These are phyloP conservation scores for Skeletonema grethae DNA, from an alignment of 108 stramenopile genomes.

Conservation along the genomic window DNA sequence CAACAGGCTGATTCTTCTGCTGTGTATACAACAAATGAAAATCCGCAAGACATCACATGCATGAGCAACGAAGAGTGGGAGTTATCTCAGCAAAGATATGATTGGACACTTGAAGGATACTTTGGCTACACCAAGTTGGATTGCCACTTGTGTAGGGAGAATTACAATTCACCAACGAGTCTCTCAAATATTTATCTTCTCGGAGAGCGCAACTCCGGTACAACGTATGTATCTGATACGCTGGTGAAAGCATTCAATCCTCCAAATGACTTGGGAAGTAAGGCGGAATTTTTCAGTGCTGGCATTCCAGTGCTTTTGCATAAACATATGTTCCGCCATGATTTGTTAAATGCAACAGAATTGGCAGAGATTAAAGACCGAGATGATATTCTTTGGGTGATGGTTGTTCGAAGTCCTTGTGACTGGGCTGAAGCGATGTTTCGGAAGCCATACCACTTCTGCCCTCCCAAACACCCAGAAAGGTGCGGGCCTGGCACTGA, in stretches of 20 bases:
- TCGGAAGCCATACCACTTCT: conserved; percentile 50
- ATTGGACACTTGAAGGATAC: conserved; percentile 44
- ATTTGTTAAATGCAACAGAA: conserved; percentile 43
- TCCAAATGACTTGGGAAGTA: conserved; percentile 32
- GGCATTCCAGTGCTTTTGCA: conserved; percentile 46
- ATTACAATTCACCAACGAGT: neutral
- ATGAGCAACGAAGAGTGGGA: conserved; percentile 34
- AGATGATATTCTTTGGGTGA: conserved; percentile 47
- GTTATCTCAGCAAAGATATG: conserved; percentile 38
- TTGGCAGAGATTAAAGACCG: conserved; percentile 31
- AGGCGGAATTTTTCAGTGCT: conserved; percentile 30
- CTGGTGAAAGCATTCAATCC: conserved; percentile 45
- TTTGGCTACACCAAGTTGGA: conserved; percentile 49
- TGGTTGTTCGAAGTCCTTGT: conserved; percentile 54
- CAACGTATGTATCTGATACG: conserved; percentile 44
- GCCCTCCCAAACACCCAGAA: conserved; percentile 41
- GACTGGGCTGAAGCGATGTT: conserved; percentile 56
- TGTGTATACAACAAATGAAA: conserved; percentile 5
- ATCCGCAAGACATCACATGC: conserved; percentile 15
- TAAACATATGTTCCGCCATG: conserved; percentile 56
- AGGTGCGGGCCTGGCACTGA: conserved; percentile 26
- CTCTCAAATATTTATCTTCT: conserved; percentile 38
- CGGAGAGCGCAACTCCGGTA: conserved; percentile 45
- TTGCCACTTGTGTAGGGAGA: conserved; percentile 37
- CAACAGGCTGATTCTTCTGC: neutral